Percentiles rank a stretch among this genome's conserved stretches.
These are phyloP conservation scores for Acorus calamus DNA, from an alignment of 106 monocot species.

Conservation along the genomic window DNA sequence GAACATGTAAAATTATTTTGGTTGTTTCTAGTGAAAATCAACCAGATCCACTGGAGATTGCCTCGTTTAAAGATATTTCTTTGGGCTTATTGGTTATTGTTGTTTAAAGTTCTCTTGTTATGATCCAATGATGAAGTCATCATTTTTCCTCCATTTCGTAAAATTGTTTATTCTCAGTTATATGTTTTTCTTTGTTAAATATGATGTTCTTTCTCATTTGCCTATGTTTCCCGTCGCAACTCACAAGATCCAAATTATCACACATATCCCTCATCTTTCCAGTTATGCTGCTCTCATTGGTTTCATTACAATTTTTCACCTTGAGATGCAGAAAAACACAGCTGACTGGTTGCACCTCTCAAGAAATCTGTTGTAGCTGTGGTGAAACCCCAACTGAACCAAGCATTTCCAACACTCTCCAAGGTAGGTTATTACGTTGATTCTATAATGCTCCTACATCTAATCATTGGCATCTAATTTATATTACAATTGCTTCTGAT, in stretches of 20 bases:
- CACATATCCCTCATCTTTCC: not conserved
- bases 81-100: too few species aligned
- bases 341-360: constrained; percentile 16
- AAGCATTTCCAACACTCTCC: constrained; percentile 41
- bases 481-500: not conserved
- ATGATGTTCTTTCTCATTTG: not conserved
- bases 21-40: too few species aligned
- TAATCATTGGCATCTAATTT: not conserved
- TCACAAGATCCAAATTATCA: too few species aligned
- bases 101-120: too few species aligned
- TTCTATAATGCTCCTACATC: not conserved
- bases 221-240: not conserved
- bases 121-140: too few species aligned
- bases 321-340: constrained; percentile 22
- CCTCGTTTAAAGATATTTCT: too few species aligned
- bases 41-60: too few species aligned
- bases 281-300: not conserved
- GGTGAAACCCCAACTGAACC: constrained; percentile 25
- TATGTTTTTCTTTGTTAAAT: not conserved
- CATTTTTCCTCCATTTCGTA: too few species aligned
- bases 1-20: too few species aligned
- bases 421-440: constrained; percentile 23
- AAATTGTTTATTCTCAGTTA: too few species aligned
- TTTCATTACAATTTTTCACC: not conserved
- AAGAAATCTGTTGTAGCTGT: constrained; percentile 18